Percentiles rank a stretch among this genome's conserved stretches.
Evolutionary conservation across 2,329 filamentous ascomycete species (phyloP).

Genomic region (Aspergillus sp.): DNA sequence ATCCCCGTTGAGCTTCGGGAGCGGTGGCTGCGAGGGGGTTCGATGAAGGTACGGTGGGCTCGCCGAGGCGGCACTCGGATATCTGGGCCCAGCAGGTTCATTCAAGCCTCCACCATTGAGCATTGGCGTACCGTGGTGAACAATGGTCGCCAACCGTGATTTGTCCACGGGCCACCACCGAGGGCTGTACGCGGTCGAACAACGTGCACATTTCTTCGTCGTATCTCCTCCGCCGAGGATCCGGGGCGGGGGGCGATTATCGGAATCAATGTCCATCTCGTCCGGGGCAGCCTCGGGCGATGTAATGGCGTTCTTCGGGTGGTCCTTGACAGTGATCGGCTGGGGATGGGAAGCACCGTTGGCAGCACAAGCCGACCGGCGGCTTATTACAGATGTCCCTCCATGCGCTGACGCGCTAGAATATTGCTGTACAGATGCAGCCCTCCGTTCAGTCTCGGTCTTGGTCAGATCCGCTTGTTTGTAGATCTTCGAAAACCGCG

Average conservation of each 20-base stretch:
- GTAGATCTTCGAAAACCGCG: constrained; percentile 83
- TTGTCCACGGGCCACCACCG: constrained; percentile 63
- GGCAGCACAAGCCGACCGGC: constrained; percentile 59
- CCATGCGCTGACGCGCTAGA: constrained; percentile 34
- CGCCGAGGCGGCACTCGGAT: constrained; percentile 14
- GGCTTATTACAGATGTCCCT: constrained; percentile 30
- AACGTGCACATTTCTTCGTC: constrained; percentile 40
- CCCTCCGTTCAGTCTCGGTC: constrained; percentile 90
- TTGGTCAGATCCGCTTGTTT: constrained; percentile 91
- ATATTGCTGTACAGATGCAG: constrained; percentile 62
- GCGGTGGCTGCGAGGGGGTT: constrained; percentile 24
- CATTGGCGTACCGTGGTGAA: constrained; percentile 47
- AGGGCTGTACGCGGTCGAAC: constrained; percentile 42
- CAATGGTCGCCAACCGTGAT: constrained; percentile 51
- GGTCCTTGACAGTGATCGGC: constrained; percentile 22
- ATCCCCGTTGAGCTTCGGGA: constrained; percentile 31
- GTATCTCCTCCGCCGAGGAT: constrained; percentile 15
- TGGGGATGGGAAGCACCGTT: constrained; percentile 32
- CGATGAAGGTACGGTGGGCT: constrained; percentile 28
- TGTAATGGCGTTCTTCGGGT: constrained; percentile 18
- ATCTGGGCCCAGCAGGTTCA: constrained; percentile 14
- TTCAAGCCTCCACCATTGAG: constrained; percentile 33
- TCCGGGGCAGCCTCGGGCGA: constrained; percentile 24
- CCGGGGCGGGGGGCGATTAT: constrained; percentile 20
- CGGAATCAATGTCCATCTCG: constrained; percentile 34